Percentiles rank a stretch among this genome's conserved stretches.
Conservation (phyloP, 2,329 filamentous ascomycete species). For the Fusarium sp. region DNA sequence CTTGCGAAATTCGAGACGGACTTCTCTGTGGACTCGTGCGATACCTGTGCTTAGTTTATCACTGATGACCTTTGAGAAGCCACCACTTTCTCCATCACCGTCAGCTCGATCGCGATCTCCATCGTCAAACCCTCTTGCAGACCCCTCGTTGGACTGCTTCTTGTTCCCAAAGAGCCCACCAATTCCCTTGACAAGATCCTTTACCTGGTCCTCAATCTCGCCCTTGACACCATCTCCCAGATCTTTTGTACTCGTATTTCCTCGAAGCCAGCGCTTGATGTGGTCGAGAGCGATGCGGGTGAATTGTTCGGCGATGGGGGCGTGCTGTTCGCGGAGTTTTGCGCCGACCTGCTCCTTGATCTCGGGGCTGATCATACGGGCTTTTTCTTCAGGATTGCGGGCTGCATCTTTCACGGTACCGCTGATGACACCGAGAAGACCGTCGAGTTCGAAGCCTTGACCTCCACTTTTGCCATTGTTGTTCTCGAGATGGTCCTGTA, state of each 20-base stretch:
- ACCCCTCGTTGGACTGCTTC: conserved; percentile 50
- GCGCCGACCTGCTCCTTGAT: conserved; percentile 60
- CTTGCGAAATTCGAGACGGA: conserved; percentile 61
- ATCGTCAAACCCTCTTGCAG: conserved; percentile 51
- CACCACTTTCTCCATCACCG: conserved; percentile 46
- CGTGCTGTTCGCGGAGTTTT: conserved; percentile 58
- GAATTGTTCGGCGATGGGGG: conserved; percentile 60
- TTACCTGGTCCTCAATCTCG: conserved; percentile 60
- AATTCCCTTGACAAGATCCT: conserved; percentile 59
- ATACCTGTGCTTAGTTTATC: conserved; percentile 61
- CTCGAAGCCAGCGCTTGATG: conserved; percentile 60
- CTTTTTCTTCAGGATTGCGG: conserved; percentile 61
- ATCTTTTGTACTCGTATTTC: conserved; percentile 57
- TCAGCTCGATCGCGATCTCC: conserved; percentile 44
- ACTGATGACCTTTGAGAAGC: conserved; percentile 61
- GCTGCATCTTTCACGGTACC: conserved; percentile 59
- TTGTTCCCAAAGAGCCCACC: conserved; percentile 57
- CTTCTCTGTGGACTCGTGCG: conserved; percentile 59
- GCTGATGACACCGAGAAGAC: conserved; percentile 58
- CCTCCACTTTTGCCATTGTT: conserved; percentile 44
- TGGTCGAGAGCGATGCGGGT: conserved; percentile 61
- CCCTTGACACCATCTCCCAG: conserved; percentile 59
- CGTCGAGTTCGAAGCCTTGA: conserved; percentile 56
- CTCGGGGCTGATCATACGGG: conserved; percentile 59
- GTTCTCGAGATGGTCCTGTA: conserved; percentile 58